Evolutionary conservation across 1,139 yeast species (phyloP), one percentile per base, ranked within the genome.

Genomic region (Blastobotrys indianensis): DNA sequence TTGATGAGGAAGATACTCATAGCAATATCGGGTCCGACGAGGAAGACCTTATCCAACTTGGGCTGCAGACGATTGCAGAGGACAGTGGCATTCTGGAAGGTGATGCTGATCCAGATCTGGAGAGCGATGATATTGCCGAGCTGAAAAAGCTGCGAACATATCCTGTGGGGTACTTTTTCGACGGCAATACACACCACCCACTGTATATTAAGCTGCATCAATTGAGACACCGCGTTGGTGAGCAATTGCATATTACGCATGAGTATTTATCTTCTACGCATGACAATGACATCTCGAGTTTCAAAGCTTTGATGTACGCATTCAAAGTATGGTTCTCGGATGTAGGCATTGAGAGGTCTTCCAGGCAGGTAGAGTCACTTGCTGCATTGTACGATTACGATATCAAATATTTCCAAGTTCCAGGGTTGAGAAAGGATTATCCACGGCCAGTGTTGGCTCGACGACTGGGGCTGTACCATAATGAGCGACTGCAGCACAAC

Each of bases 321-420:
- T 63, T 84, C 45, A 80, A 84, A 55, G 79, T 84, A 9, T 92
- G 95, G 88, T 79, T 92, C 53, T 76, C 85, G 13, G 94, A 88
- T 61, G 84, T 85, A 25, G 95, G 95, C 1, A 74, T 79, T 52
- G 95, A 85, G 56, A 70, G 85, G 11, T 69, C 82, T 1, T 76
- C 82, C 43, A 82, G 76, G 44, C 68, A 76, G 10, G 78, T 81
- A 51, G 76, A 75, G 32, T 70, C 68, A 37, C 63, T 73, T 9
- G 60, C 64, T 32, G 63, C 75, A 23, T 72, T 76, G 37, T 70
- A 76, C 49, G 68, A 69, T 1, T 74, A 70, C 51, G 68, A 76
- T 51, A 73, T 71, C 34, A 70, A 72, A 41, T 69, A 70, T 30
- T 79, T 73, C 56, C 59, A 72, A 23, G 57, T 75, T 3, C 67